Base-by-base conservation (phyloP, 768 basidiomycete species). In the Hemileccinum impolitum region DNA sequence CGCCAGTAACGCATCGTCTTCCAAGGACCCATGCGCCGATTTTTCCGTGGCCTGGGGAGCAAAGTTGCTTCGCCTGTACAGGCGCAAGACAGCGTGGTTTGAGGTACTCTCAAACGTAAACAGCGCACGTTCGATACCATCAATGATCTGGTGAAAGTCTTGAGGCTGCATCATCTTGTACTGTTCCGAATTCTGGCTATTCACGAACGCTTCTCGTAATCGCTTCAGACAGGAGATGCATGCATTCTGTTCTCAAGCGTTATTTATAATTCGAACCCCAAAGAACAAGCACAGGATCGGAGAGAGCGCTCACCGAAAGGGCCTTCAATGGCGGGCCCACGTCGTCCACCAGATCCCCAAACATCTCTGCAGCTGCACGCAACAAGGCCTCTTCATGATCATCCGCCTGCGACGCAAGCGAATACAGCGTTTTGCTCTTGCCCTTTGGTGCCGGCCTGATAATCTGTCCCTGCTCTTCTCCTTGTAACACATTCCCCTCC, bases 81-180 rank as follows among this genome's bases (percentile, higher is more conserved):
- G 61, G 43, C 90, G 78, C 58, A 93, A 64, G 15, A 95, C 78
- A 0, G 92, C 91, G 51, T 88, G 80, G 50, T 93, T 92, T 0
- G 89, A 91, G 0, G 87, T 91, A 57, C 80, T 83, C 58, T 91
- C 90, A 61, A 93, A 92, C 14, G 79, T 76, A 39, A 77, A 75
- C 28, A 92, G 68, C 0, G 88, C 87, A 4, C 76, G 75, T 51
- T 88, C 82, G 17, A 92, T 85, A 4, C 70, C 75, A 17, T 84
- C 81, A 3, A 81, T 76, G 3, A 90, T 73, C 31, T 80, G 74
- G 13, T 75, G 65, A 51, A 90, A 90, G 51, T 89, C 86, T 43
- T 81, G 73, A 21, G 77, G 72, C 49, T 76, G 64, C 44, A 78
- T 70, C 18, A 68, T 64, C 39, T 65, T 63, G 47, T 71, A 63